Percentiles rank a stretch among this genome's conserved stretches.
These are phyloP conservation scores for Acidiella bohemica DNA, from an alignment of 495 filamentous ascomycete species.

Conservation along the genomic window DNA sequence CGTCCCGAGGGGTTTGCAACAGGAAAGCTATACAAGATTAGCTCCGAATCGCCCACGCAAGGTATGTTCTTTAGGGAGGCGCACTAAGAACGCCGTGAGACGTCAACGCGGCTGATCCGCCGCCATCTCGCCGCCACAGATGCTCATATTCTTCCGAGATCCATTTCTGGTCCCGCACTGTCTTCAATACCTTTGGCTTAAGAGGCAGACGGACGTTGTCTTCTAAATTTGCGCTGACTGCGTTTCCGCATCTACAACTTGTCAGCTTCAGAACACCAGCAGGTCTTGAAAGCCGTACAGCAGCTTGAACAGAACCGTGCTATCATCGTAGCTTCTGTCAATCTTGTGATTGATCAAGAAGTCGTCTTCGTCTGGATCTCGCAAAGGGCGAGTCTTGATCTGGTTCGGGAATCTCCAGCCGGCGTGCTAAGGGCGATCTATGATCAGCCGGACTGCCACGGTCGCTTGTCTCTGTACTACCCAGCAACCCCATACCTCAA, in stretches of 20 bases:
- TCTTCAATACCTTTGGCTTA: conserved; percentile 3
- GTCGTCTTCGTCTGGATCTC: conserved; percentile 17
- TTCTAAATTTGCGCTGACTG: conserved; percentile 15
- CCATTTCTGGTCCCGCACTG: conserved; percentile 15
- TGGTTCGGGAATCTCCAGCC: conserved; percentile 14
- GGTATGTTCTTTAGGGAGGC: too few species aligned
- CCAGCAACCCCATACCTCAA: conserved; percentile 8
- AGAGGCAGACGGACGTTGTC: conserved; percentile 12
- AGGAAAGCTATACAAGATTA: conserved; percentile 12
- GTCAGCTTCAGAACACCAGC: not conserved
- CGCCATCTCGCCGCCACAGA: conserved; percentile 19
- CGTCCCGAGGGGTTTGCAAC: conserved; percentile 19
- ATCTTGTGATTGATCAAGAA: conserved; percentile 18
- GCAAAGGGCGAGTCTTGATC: conserved; percentile 13
- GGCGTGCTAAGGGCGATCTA: too few species aligned
- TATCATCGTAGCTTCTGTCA: conserved; percentile 15
- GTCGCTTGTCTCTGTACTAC: too few species aligned
- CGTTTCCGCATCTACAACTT: conserved; percentile 5
- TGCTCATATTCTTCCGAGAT: conserved; percentile 19
- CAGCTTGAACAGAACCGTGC: conserved; percentile 17
- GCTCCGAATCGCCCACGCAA: too few species aligned
- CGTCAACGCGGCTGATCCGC: conserved; percentile 11
- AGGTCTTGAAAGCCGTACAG: conserved; percentile 5
- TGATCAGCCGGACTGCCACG: too few species aligned
- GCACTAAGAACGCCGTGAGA: conserved; percentile 16